Evolutionary conservation across 2,329 filamentous ascomycete genomes (phyloP).

Genomic region (Seiridium cupressi): DNA sequence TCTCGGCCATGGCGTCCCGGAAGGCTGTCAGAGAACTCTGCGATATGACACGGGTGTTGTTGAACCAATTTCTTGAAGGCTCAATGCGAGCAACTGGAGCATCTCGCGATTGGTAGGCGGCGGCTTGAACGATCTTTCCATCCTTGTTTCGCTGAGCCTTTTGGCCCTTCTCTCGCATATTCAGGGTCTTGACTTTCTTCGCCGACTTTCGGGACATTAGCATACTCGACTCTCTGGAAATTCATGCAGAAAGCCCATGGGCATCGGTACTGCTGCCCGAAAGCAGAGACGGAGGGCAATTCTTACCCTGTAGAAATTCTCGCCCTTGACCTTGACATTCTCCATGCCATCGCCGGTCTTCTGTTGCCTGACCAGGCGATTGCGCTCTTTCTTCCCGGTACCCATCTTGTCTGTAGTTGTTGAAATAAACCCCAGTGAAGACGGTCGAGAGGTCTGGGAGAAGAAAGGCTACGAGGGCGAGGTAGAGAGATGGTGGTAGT

Average conservation of each 20-base stretch:
- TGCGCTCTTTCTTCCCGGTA: constrained; percentile 86
- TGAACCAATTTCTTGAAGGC: constrained; percentile 97
- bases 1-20: constrained; percentile 87
- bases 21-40: constrained; percentile 87
- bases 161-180: constrained; percentile 84
- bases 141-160: constrained; percentile 74
- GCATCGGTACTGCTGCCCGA: too few relatives aligned
- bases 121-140: constrained; percentile 82
- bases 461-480: background rate
- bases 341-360: constrained; percentile 82
- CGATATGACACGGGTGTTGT: constrained; percentile 84
- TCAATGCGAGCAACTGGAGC: constrained; percentile 83
- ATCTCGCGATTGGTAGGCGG: constrained; percentile 80
- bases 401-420: constrained; percentile 60
- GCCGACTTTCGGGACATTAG: constrained; percentile 35
- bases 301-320: constrained; percentile 83
- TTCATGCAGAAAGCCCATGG: too few relatives aligned
- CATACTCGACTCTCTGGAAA: background rate
- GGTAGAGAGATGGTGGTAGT: background rate
- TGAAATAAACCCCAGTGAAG: constrained; percentile 1
- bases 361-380: constrained; percentile 79
- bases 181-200: constrained; percentile 86
- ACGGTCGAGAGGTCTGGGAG: background rate
- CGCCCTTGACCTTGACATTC: constrained; percentile 91
- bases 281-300: too few relatives aligned